Evolutionary conservation across 2,329 filamentous ascomycete species (phyloP), one percentile per base, ranked within the genome.

Genomic region (Talaromyces sp.): DNA sequence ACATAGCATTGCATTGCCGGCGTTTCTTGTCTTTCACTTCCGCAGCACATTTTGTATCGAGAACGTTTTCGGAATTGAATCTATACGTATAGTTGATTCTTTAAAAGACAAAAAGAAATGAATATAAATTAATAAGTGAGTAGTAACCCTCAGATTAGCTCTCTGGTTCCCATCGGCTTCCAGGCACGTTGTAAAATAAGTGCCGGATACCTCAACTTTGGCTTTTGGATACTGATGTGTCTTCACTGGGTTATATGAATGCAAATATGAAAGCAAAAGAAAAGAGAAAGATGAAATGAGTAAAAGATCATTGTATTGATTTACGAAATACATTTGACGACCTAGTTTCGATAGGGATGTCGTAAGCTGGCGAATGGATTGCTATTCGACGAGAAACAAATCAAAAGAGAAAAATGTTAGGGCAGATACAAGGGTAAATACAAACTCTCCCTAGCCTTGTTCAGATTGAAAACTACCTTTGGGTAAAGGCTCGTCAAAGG

Each of bases 401-500:
- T 10, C 33, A 50, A 5, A 21, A 19, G 9, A 51, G n/a, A 19
- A 5, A 22, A 19, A 37, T 11, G n/a, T 21, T 5, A 25, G 19
- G 35, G 11, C 19, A 51, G 13, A 52, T 52, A 39, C 48, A 53
- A 25, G 19, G 35, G 11, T 15, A 51, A 28, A 52, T 52, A 39
- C 48, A 53, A 41, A 53, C 48, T 53, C 50, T 62, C 61, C 57
- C 58, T 61, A 59, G 62, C 56, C 60, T 13, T 57, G 53, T 61
- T 73, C 69, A 71, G 72, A 74, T 75, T 76, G 74, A 76, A 75
- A 75, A 76, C 73, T 75, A 76, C 70, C 66, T 65, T 68, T 63
- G 62, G 60, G 61, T 60, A 57, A 62, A 65, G 56, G 56, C 69
- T 72, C 72, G 61, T 75, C 74, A 76, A 58, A n/a, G 71, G 66